These are phyloP conservation scores for Rubia occidens DNA, from an alignment of 305 asterid genomes.

Conservation along the genomic window DNA sequence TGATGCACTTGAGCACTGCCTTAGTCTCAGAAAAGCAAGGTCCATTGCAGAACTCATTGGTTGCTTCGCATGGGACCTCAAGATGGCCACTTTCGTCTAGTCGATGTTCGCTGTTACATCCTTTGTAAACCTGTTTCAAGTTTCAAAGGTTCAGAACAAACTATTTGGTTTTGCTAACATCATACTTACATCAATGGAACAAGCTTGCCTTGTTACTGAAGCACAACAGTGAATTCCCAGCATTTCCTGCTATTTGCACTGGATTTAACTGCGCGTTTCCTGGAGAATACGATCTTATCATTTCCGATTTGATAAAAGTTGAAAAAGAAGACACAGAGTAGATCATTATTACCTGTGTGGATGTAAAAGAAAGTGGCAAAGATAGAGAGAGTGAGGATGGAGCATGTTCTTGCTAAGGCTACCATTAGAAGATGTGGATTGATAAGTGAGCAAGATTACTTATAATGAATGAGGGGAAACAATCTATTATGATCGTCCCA, in stretches of 20 bases:
- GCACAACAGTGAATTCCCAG: conserved; percentile 1
- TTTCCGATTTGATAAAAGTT: neutral
- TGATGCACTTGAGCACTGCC: conserved; percentile 12
- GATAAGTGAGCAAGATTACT: neutral
- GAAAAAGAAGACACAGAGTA: neutral
- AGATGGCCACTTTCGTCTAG: conserved; percentile 14
- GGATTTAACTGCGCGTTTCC: conserved; percentile 17
- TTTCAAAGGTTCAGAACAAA: neutral
- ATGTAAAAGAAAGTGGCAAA: conserved; percentile 4
- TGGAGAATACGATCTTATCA: conserved; percentile 3
- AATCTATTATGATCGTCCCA: neutral
- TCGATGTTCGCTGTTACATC: conserved; percentile 14
- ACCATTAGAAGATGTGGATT: neutral
- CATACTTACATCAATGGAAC: too few relatives aligned
- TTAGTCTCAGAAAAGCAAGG: conserved; percentile 20
- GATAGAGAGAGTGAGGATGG: neutral
- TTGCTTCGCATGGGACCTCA: conserved; percentile 19
- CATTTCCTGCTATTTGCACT: conserved; percentile 4
- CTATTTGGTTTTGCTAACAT: neutral
- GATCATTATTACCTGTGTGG: conserved; percentile 5
- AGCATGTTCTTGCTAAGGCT: conserved; percentile 9
- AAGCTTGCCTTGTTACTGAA: conserved; percentile 8
- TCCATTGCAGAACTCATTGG: conserved; percentile 14
- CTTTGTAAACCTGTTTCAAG: conserved; percentile 14
- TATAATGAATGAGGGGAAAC: neutral